Percentiles rank a stretch among this genome's conserved stretches.
Evolutionary conservation across 2,329 filamentous ascomycete species (phyloP).

Genomic region (Paecilomyces fulvus): DNA sequence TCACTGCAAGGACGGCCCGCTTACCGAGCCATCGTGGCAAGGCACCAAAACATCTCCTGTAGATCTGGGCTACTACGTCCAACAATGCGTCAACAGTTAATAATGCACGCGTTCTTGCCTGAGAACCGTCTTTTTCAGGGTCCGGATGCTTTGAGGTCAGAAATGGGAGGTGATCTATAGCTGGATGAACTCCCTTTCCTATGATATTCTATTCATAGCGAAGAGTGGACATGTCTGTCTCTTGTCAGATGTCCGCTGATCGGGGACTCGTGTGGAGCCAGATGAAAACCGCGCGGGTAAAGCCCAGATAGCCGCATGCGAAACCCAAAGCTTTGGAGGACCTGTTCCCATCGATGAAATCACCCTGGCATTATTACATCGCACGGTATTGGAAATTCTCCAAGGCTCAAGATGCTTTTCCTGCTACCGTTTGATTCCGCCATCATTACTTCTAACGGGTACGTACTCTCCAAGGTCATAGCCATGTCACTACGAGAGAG

Average conservation of each 20-base stretch:
- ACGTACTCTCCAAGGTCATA: background rate
- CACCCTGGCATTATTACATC: background rate
- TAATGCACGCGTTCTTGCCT: background rate
- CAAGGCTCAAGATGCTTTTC: background rate
- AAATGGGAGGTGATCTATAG: too few species aligned
- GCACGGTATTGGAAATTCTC: background rate
- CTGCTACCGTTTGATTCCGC: background rate
- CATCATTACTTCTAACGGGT: background rate
- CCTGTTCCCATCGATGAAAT: background rate
- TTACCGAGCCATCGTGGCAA: background rate
- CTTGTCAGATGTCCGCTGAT: too few species aligned
- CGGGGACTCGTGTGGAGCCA: too few species aligned
- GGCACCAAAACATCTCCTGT: background rate
- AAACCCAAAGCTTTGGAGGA: too few species aligned
- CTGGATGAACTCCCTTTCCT: too few species aligned
- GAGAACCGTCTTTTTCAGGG: too few species aligned
- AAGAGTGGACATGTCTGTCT: too few species aligned
- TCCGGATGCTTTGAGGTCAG: too few species aligned
- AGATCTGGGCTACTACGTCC: background rate
- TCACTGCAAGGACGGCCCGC: background rate
- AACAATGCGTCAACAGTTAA: background rate
- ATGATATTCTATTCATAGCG: too few species aligned
- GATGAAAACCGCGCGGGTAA: too few species aligned
- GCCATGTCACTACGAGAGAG: background rate
- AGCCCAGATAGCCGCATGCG: too few species aligned